phyloP scores from a whole-genome alignment of 306 rosid genomes.

The Lotus japonicus region DNA sequence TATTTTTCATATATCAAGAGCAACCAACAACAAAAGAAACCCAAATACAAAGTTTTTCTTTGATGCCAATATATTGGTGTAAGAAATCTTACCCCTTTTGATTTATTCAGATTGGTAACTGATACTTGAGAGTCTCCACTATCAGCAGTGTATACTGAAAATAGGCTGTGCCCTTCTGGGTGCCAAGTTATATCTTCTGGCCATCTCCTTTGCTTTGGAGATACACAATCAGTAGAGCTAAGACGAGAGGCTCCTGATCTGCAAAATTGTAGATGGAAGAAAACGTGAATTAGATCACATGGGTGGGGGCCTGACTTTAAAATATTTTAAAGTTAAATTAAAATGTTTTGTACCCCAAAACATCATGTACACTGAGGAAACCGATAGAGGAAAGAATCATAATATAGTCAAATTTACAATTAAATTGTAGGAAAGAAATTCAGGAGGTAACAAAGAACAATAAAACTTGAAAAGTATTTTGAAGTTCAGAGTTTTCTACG shows the following conservation, averaged over 20 bases:
- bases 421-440: conserved; percentile 2
- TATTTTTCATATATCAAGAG: conserved; percentile 17
- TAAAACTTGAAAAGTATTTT: not conserved
- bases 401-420: conserved; percentile 13
- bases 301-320: not conserved
- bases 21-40: conserved; percentile 3
- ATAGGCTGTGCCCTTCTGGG: conserved; percentile 69
- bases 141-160: conserved; percentile 84
- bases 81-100: conserved; percentile 59
- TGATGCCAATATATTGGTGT: conserved; percentile 11
- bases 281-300: conserved; percentile 8
- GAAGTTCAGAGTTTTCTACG: not conserved
- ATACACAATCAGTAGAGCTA: conserved; percentile 57
- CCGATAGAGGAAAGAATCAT: too few relatives aligned
- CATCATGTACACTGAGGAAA: too few relatives aligned
- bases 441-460: not conserved
- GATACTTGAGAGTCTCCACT: conserved; percentile 83
- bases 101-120: conserved; percentile 51
- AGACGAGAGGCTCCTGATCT: conserved; percentile 79
- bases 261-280: conserved; percentile 19
- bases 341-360: too few relatives aligned
- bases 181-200: conserved; percentile 95
- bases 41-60: conserved; percentile 10
- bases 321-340: not conserved
- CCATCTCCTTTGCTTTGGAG: conserved; percentile 83